phyloP scores from a whole-genome alignment of 768 basidiomycete species.

The Trametes cinnabarina region DNA sequence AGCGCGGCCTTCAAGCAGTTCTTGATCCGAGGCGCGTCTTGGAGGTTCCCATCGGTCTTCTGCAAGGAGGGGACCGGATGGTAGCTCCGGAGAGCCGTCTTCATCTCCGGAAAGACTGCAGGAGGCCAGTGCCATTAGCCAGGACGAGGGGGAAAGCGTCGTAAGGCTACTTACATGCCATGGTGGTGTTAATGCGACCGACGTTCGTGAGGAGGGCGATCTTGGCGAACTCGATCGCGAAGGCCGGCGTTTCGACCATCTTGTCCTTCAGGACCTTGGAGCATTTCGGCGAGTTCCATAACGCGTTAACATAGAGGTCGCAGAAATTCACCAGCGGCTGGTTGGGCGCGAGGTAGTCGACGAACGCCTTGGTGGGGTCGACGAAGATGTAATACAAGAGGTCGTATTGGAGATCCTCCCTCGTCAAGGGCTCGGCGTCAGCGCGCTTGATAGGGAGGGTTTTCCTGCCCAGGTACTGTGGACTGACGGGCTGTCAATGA shows the following conservation, averaged over 20 bases:
- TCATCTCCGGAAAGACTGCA: conserved; percentile 90
- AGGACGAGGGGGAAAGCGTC: neutral
- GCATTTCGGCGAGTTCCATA: conserved; percentile 79
- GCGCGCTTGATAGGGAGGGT: conserved; percentile 78
- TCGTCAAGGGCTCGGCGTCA: conserved; percentile 79
- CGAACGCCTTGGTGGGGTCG: conserved; percentile 67
- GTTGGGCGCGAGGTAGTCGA: conserved; percentile 52
- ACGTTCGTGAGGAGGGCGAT: conserved; percentile 85
- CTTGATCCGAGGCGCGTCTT: conserved; percentile 91
- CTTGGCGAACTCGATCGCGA: conserved; percentile 78
- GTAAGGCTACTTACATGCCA: conserved; percentile 62
- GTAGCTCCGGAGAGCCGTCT: conserved; percentile 84
- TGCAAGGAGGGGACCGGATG: conserved; percentile 90
- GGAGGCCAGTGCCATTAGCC: conserved; percentile 16
- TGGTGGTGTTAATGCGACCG: conserved; percentile 88
- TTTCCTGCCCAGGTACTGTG: conserved; percentile 44
- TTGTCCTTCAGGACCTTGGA: conserved; percentile 88
- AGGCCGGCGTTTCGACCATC: conserved; percentile 78
- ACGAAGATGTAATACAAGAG: conserved; percentile 78
- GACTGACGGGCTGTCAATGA: conserved; percentile 53
- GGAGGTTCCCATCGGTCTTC: conserved; percentile 83
- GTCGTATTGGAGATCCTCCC: conserved; percentile 85
- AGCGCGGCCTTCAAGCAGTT: conserved; percentile 83
- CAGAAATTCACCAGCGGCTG: conserved; percentile 63
- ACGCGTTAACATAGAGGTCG: conserved; percentile 79